Conservation (phyloP, 2,329 filamentous ascomycete genomes). For the Apiospora arundinis region DNA sequence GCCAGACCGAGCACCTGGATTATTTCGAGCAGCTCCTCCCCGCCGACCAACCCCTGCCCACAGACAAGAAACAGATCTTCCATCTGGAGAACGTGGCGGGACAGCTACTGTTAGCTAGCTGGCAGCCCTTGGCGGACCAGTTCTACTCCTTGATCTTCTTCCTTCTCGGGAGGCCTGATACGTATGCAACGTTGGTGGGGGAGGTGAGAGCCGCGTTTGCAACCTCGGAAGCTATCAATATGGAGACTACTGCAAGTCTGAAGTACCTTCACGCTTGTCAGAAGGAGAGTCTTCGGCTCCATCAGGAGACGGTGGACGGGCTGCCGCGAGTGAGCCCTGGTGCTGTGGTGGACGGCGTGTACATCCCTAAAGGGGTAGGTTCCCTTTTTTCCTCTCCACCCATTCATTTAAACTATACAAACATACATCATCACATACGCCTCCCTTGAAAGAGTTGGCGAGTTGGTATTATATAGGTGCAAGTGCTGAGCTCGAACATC, state of each 20-base stretch:
- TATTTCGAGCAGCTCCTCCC: neutral
- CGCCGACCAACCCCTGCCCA: neutral
- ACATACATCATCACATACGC: no score
- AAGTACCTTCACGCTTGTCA: constrained; percentile 24
- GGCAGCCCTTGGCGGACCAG: neutral
- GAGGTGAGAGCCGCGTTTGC: constrained; percentile 2
- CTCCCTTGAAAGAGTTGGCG: no score
- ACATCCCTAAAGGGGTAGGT: constrained; percentile 27
- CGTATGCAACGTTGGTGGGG: constrained; percentile 15
- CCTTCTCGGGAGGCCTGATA: neutral
- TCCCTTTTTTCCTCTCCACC: no score
- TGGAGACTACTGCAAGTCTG: neutral
- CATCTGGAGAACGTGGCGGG: constrained; percentile 25
- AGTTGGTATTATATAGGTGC: no score
- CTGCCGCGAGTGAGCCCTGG: constrained; percentile 27
- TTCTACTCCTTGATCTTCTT: constrained; percentile 20
- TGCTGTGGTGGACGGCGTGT: constrained; percentile 23
- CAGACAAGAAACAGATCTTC: constrained; percentile 21
- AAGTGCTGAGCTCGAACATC: no score
- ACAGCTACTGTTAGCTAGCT: neutral
- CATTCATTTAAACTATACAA: no score
- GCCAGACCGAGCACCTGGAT: neutral
- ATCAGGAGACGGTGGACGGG: constrained; percentile 22
- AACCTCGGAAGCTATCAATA: neutral
- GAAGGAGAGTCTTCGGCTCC: constrained; percentile 25